Evolutionary conservation across 2,329 filamentous ascomycete genomes (phyloP), one percentile per base, ranked within the genome.

Genomic region (Fusarium penzigii): DNA sequence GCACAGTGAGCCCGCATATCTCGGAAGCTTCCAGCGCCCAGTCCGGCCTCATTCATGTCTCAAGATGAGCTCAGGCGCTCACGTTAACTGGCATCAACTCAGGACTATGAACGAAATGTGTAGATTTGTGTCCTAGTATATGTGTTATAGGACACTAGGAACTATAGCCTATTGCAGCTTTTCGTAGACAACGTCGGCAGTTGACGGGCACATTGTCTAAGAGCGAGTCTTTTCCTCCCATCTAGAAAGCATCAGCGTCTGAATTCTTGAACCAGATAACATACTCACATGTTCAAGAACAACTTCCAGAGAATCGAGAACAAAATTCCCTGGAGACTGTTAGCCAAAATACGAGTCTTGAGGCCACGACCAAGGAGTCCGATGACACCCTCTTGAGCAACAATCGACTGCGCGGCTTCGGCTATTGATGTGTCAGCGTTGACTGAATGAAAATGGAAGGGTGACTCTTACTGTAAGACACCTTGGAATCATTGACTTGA

Each of bases 251-350:
- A 36, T 36, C 10, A 36, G 32, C 9, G 13, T 12, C 10, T 36
- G 13, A 4, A 9, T 12, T 9, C 32, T 36, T 36, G 10, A 11
- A 3, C 5, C 10, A 36, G 5, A 11, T 9, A 14, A 14, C 32
- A 14, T 36, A 36, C 76, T 68, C 39, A 79, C 76, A 78, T 43
- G 41, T 78, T 75, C 11, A 78, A 61, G 51, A 79, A 78, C 1
- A 79, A 52, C 47, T 78, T 79, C 76, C 76, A 79, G 2, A 79
- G 57, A 14, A 79, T 78, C 4, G 75, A 77, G 46, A 79, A 79
- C 3, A 79, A 16, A 4, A 79, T 59, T 0, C 76, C 74, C 46
- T 79, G 76, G 2, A 79, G 57, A 0, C 76, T 76, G 46, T 79
- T 79, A 57, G 72, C 73, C n/a, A 79, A 52, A 7, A 79, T 78